Evolutionary conservation across 1,284 basidiomycete genomes (phyloP), one percentile per base, ranked within the genome.

Genomic region (Ganoderma multipileum): DNA sequence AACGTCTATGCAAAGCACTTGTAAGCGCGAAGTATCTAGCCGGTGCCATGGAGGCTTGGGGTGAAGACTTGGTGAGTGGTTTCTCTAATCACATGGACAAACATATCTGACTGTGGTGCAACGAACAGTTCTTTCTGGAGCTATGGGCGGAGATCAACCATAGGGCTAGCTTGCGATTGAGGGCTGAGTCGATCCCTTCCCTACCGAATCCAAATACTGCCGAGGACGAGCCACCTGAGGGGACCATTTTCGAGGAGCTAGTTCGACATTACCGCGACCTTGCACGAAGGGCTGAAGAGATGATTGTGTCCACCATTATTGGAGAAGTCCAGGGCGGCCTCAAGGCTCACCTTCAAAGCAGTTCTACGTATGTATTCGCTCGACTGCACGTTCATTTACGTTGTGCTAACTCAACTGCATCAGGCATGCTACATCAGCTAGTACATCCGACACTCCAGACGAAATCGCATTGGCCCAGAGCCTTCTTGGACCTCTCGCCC

Each of bases 81-180:
- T 20, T 20, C 3, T 52, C n/a, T 55, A 28, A 26, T 50, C 12
- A 23, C 14, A 55, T 58, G 12, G n/a, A 2, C n/a, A 8, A 20
- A 2, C 26, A 5, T 14, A 8, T 36, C 33, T 64, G 14, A 54
- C 16, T 16, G 60, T 1, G 59, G 3, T 18, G 20, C 28, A 63
- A 38, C 28, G 54, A 38, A 3, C 75, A 97, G 94, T 95, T 96
- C 81, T 97, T 97, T 83, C 82, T 97, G 12, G 94, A 96, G 78
- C 81, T 98, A 54, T 95, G 92, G 89, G 83, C 88, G 6, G 93
- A 95, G 74, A 91, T 97, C 72, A 86, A 88, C 72, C 84, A 81
- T 59, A 83, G 85, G 52, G 82, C 85, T 2, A 81, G 83, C 36
- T 81, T 93, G n/a, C 87, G 89, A 39, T 81, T 82, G 50, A 83